phyloP scores from a whole-genome alignment of 495 filamentous ascomycete species.

The Tuber aestivum region DNA sequence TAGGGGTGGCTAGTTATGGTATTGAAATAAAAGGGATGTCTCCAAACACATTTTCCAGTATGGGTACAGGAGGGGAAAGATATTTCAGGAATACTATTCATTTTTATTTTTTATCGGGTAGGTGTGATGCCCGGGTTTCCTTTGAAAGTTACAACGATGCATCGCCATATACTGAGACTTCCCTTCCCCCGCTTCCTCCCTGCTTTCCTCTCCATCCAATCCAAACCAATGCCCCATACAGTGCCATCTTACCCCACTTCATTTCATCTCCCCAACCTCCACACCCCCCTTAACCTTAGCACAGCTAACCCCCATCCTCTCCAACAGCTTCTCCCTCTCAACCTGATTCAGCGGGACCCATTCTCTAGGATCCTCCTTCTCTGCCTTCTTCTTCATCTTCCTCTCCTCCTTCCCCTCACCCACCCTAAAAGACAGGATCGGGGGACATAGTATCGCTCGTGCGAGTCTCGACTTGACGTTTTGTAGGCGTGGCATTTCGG shows the following conservation, averaged over 20 bases:
- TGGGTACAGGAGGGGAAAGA: no score
- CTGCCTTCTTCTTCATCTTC: neutral
- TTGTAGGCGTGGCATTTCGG: neutral
- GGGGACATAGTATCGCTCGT: neutral
- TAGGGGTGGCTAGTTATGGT: neutral
- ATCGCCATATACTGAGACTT: no score
- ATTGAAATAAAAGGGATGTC: neutral
- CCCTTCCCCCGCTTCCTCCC: neutral
- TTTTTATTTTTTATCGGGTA: neutral
- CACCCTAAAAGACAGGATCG: neutral
- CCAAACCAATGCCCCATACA: no score
- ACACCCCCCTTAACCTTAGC: neutral
- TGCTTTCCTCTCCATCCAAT: neutral
- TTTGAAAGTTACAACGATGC: neutral
- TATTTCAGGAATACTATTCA: neutral
- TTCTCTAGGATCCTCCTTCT: neutral
- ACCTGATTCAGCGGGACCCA: neutral
- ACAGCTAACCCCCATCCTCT: neutral
- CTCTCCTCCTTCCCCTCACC: neutral
- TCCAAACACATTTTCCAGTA: neutral
- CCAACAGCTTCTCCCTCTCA: constrained; percentile 1
- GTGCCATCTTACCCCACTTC: no score
- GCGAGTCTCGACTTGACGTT: neutral
- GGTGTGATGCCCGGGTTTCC: no score
- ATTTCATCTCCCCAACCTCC: neutral